phyloP scores from a whole-genome alignment of 257 asterid genomes.

The Solanum tarapatanum region DNA sequence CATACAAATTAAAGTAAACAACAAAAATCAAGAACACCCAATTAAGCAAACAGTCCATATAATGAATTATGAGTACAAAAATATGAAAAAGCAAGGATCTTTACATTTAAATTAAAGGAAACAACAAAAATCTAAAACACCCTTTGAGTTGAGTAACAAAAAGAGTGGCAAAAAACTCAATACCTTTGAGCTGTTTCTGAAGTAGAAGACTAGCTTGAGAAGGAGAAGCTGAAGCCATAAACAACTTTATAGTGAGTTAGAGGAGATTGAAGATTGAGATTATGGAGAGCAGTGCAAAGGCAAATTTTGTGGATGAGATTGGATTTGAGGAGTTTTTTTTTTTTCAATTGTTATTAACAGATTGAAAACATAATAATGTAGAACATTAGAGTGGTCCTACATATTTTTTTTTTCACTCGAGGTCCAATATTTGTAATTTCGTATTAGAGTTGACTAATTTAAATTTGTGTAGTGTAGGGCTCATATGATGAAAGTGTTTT shows the following conservation, averaged over 20 bases:
- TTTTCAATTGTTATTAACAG: neutral
- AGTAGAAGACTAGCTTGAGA: slow-evolving; percentile 89
- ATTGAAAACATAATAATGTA: neutral
- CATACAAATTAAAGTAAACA: neutral
- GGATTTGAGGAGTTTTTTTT: neutral
- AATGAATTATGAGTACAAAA: neutral
- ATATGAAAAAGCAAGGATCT: neutral
- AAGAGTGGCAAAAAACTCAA: neutral
- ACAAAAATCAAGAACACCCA: neutral
- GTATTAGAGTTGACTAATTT: neutral
- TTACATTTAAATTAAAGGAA: neutral
- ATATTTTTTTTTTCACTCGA: neutral
- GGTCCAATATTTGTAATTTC: accelerated
- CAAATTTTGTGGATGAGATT: neutral
- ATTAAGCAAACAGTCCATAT: neutral
- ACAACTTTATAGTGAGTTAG: neutral
- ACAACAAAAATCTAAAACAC: neutral
- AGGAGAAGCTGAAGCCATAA: slow-evolving; percentile 70
- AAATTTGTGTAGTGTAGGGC: neutral
- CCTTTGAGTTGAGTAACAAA: neutral
- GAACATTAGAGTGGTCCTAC: neutral
- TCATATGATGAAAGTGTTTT: too few relatives aligned
- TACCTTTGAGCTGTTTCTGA: slow-evolving; percentile 92
- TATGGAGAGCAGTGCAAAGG: neutral
- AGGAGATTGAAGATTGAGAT: neutral